Base-by-base conservation (phyloP, 192 early-diverging fungal genomes). In the Borealophlyctis nickersoniae region DNA sequence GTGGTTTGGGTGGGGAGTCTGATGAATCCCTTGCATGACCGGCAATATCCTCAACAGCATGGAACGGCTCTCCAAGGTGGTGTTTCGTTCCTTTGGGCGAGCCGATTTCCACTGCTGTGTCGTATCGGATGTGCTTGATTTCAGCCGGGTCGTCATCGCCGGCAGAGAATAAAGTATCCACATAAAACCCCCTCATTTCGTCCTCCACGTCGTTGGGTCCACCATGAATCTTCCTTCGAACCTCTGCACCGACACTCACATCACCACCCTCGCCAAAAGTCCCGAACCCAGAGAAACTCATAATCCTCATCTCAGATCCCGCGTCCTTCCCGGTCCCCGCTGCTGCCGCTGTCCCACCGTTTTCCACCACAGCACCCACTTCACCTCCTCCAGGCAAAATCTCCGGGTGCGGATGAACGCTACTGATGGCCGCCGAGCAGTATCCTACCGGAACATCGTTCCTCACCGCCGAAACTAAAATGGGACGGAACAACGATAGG, bases 401-500 rank as follows among this genome's bases (percentile, higher is more conserved):
- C 4, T 66, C 57, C 16, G 57, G 57, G 33, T 66, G 35, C 19
- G 65, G 65, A 30, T 66, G 57, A 2, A 29, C 28, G 26, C 13
- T 30, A 0, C 58, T 49, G 29, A 66, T 30, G 27, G 65, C 65
- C 5, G 65, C 56, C 4, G 58, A 62, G 34, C 60, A 63, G 36
- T 66, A 66, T 0, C 60, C 65, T 11, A 66, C 65, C 19, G 65
- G 58, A n/a, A 66, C 13, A 31, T 66, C 65, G 65, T 66, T 36
- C 9, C 49, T 24, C 9, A 66, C 13, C 7, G 36, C 24, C 11
- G 60, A n/a, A 9, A 66, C 28, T 4, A 66, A 49, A 7, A 56
- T 39, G 35, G 33, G 11, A 22, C 48, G 14, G 32, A 66, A 66
- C 26, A 14, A 9, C 19, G 13, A 9, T 35, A 66, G 58, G 0